Conservation (phyloP, 768 basidiomycete genomes). For the Kwoniella sp. region DNA sequence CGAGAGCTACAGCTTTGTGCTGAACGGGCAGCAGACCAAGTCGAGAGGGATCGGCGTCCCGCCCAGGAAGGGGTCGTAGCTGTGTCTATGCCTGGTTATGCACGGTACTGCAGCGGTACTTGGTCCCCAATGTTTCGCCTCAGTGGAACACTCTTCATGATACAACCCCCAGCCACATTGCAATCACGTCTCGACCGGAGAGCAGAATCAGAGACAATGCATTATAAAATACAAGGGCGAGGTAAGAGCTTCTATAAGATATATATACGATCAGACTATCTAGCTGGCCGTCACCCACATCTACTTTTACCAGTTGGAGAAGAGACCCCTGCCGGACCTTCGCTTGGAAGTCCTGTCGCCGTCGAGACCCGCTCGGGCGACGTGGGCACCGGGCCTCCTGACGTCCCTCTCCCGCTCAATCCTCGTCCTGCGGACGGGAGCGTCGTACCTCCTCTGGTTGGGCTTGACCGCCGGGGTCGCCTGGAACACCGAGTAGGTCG, state of each 20-base stretch:
- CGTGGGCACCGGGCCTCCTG: conserved; percentile 1
- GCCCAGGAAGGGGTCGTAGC: no score
- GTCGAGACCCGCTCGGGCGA: background rate
- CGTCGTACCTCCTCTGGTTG: conserved; percentile 10
- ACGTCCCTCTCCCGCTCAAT: background rate
- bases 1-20: conserved; percentile 36
- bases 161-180: no score
- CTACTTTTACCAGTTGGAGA: conserved; percentile 10
- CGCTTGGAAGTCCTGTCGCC: background rate
- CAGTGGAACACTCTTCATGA: no score
- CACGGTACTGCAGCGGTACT: no score
- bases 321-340: conserved; percentile 9
- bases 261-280: no score
- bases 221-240: no score
- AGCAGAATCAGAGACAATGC: no score
- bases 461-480: conserved; percentile 5
- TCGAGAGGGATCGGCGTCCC: no score
- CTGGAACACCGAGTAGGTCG: conserved; percentile 16
- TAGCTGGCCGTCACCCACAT: background rate
- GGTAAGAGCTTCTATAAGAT: no score
- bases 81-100: no score
- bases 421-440: background rate
- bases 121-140: no score
- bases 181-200: no score
- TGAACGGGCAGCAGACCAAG: background rate